These are phyloP conservation scores for Puccinia horiana DNA, from an alignment of 1,284 basidiomycete genomes.

Conservation along the genomic window DNA sequence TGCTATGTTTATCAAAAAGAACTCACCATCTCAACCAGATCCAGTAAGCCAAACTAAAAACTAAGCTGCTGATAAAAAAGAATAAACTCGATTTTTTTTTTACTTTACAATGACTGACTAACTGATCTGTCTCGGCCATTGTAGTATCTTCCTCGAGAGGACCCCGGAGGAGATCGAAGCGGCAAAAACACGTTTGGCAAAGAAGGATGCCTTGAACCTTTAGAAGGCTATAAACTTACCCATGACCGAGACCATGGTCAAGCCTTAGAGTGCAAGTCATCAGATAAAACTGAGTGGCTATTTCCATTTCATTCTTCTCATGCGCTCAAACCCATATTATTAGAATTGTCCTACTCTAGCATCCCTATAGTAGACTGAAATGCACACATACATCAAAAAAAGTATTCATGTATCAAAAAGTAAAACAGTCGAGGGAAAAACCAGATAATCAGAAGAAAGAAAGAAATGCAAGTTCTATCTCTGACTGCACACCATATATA, in stretches of 20 bases:
- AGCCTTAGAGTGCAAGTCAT: no score
- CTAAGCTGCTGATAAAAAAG: background rate
- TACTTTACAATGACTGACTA: background rate
- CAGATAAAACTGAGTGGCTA: no score
- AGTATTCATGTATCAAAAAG: background rate
- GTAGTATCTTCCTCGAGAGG: background rate
- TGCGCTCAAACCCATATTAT: no score
- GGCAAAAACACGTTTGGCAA: no score
- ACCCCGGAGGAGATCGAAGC: no score
- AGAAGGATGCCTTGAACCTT: no score
- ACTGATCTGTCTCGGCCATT: background rate
- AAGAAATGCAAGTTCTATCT: background rate
- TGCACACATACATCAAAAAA: background rate
- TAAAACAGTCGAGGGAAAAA: background rate
- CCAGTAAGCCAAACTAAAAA: background rate
- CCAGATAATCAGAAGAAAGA: background rate
- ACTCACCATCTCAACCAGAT: background rate
- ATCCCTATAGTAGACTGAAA: no score
- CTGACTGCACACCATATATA: background rate
- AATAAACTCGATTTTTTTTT: no score
- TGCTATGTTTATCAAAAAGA: background rate
- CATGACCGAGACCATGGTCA: no score
- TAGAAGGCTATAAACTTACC: no score
- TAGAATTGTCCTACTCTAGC: no score
- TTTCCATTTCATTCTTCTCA: no score